phyloP scores from a whole-genome alignment of 2,329 filamentous ascomycete species.

The Xylaria sp. region DNA sequence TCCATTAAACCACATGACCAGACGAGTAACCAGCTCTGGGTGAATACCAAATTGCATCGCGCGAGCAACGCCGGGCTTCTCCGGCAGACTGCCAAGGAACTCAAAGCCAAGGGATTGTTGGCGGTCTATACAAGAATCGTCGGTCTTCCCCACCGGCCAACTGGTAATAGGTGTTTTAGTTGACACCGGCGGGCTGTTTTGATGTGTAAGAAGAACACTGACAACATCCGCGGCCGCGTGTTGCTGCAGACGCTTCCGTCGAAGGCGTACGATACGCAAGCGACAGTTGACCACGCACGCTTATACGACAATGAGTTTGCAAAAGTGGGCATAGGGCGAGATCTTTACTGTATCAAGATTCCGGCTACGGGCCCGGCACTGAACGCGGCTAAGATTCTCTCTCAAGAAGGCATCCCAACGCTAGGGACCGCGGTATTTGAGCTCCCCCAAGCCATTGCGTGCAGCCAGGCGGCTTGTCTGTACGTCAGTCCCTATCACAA shows the following conservation, averaged over 20 bases:
- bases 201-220: conserved; percentile 60
- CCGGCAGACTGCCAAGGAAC: conserved; percentile 55
- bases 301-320: conserved; percentile 60
- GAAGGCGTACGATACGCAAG: conserved; percentile 58
- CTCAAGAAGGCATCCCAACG: conserved; percentile 48
- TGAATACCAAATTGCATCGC: conserved; percentile 59
- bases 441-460: conserved; percentile 61
- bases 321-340: conserved; percentile 56
- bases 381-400: conserved; percentile 57
- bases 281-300: conserved; percentile 59
- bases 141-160: conserved; percentile 28
- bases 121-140: conserved; percentile 60
- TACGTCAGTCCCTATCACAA: conserved; percentile 63
- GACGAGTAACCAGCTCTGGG: conserved; percentile 63
- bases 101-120: conserved; percentile 59
- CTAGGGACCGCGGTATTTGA: conserved; percentile 61
- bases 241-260: conserved; percentile 61
- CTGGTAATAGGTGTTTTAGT: background rate
- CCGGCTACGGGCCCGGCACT: conserved; percentile 60
- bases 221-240: conserved; percentile 59
- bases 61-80: conserved; percentile 58
- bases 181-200: conserved; percentile 52
- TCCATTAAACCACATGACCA: conserved; percentile 59
- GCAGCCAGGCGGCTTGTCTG: conserved; percentile 58
- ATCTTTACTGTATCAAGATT: conserved; percentile 64